Conservation (phyloP, 805 yeast genomes). For the Hanseniaspora opuntiae region DNA sequence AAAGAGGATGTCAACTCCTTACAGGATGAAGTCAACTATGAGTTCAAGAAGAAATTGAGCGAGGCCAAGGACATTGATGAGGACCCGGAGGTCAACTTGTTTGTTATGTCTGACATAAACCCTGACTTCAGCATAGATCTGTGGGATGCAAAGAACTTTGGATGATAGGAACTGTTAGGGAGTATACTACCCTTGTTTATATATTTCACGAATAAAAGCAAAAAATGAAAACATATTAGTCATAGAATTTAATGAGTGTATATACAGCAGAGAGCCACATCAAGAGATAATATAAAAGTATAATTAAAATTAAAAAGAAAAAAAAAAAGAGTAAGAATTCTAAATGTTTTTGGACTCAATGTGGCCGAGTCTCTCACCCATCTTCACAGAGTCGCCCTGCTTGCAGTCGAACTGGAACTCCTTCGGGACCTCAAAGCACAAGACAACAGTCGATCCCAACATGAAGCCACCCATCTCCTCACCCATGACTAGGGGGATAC, state of each 20-base stretch:
- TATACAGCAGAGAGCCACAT: too few species aligned
- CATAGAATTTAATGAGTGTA: too few species aligned
- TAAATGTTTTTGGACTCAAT: constrained; percentile 11
- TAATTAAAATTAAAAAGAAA: background rate
- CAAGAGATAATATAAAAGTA: too few species aligned
- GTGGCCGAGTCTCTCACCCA: constrained; percentile 70
- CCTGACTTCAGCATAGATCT: background rate
- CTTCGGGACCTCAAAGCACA: constrained; percentile 90
- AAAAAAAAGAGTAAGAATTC: background rate
- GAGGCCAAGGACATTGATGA: background rate
- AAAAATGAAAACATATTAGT: too few species aligned
- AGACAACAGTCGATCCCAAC: constrained; percentile 90
- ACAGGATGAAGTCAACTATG: background rate
- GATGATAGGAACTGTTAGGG: constrained; percentile 16
- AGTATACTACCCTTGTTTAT: too few species aligned
- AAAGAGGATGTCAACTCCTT: background rate
- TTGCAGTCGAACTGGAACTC: constrained; percentile 55
- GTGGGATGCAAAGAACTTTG: constrained; percentile 11
- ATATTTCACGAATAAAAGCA: too few species aligned
- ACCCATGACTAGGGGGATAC: constrained; percentile 80
- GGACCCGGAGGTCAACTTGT: background rate
- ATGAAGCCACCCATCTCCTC: constrained; percentile 95
- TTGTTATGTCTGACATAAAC: background rate
- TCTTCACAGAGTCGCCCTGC: constrained; percentile 63
- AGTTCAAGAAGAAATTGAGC: background rate